These are phyloP conservation scores for Alternaria atra DNA, from an alignment of 2,329 filamentous ascomycete genomes.

Conservation along the genomic window DNA sequence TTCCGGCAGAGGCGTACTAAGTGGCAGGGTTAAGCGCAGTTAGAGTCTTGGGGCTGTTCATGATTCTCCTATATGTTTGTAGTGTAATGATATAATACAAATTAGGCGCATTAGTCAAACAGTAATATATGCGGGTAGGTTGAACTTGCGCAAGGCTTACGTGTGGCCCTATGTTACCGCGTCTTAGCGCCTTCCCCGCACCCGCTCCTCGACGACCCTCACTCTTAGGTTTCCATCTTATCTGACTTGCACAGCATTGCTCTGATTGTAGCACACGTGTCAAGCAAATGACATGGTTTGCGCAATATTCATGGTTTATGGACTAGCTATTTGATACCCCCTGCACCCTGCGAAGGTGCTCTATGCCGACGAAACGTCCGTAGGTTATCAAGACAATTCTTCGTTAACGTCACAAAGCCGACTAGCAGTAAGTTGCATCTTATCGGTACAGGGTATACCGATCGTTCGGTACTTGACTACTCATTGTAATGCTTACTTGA, in stretches of 20 bases:
- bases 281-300: fast-evolving
- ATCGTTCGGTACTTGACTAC: neutral
- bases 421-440: neutral
- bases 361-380: neutral
- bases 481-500: neutral
- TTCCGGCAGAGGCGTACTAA: conserved; percentile 45
- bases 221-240: neutral
- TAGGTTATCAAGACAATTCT: neutral
- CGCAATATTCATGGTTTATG: neutral
- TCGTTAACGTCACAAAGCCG: neutral
- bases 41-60: neutral
- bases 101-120: neutral
- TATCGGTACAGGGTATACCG: neutral
- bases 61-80: neutral
- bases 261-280: neutral
- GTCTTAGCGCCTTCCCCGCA: conserved; percentile 13
- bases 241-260: neutral
- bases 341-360: neutral
- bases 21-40: conserved; percentile 37
- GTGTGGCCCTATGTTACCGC: neutral
- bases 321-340: neutral
- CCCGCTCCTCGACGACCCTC: neutral
- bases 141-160: conserved; percentile 1
- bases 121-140: neutral
- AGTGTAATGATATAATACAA: neutral